Percentiles rank a stretch among this genome's conserved stretches.
These are phyloP conservation scores for Xylariaceae sp. DNA, from an alignment of 2,329 filamentous ascomycete genomes.

Conservation along the genomic window DNA sequence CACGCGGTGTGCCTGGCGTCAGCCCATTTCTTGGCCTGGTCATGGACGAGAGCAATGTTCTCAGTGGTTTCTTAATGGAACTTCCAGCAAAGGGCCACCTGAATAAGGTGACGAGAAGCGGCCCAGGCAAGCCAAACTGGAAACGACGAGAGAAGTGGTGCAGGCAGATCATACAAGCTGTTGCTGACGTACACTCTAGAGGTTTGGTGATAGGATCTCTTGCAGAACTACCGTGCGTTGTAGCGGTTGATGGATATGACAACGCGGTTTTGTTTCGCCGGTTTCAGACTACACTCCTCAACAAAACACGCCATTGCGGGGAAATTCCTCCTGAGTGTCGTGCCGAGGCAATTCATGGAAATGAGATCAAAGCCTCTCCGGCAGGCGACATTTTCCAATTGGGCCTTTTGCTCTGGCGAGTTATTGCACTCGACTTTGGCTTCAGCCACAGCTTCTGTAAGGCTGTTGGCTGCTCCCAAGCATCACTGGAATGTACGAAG, in stretches of 20 bases:
- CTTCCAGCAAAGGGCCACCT: neutral
- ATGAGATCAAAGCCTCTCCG: neutral
- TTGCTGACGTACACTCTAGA: neutral
- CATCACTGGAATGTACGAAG: neutral
- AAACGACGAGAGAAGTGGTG: neutral
- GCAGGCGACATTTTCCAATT: neutral
- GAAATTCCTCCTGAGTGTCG: neutral
- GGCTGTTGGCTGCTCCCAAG: neutral
- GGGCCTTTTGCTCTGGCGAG: neutral
- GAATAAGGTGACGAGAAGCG: neutral
- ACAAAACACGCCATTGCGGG: neutral
- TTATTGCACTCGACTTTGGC: neutral
- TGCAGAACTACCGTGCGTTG: neutral
- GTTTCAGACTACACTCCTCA: neutral
- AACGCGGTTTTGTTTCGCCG: neutral
- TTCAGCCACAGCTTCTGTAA: neutral
- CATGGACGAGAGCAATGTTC: neutral
- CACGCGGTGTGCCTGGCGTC: neutral
- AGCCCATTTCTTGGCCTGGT: neutral
- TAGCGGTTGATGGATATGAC: neutral
- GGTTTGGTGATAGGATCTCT: neutral
- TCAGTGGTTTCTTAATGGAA: neutral
- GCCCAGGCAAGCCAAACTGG: neutral
- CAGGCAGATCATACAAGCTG: neutral
- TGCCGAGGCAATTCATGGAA: neutral